Evolutionary conservation across 208 protist species (phyloP), one percentile per base, ranked within the genome.

Genomic region (Trypanosoma boissoni): DNA sequence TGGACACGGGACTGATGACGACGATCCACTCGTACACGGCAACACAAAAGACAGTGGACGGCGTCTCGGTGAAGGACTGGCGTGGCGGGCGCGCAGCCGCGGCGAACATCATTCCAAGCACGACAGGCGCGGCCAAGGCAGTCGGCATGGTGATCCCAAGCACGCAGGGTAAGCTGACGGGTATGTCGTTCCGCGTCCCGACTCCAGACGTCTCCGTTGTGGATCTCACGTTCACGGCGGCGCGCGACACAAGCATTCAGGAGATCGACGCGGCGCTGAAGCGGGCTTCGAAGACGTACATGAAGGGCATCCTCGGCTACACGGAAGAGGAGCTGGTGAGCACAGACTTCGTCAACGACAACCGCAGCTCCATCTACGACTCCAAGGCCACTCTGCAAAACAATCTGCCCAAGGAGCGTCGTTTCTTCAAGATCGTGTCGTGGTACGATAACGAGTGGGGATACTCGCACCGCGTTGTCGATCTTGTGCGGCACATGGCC

Each of bases 371-470:
- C 54, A 99, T 99, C 76, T 99, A 99, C 78, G 99, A 99, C 78
- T 85, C 91, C 42, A 88, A 97, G 58, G 98, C 98, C n/a, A 95
- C 96, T 16, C 88, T 99, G 31, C 97, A 97, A 64, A 75, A 97
- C 62, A 98, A 91, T 73, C 65, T 91, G 27, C 77, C 83, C 56
- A 74, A 71, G 31, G 83, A 91, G 72, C 72, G 88, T 39, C 70
- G 82, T 57, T 99, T 99, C 82, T 96, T 99, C 70, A 99, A 99
- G 93, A 62, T 99, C 41, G 83, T 99, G 44, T 83, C 96, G 5
- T 99, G 98, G 98, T 99, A 99, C 78, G 98, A 99, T 80, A 99
- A 99, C 86, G 98, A 99, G 83, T 98, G 81, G 80, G 98, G 98
- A 49, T 99, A 99, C 86, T 98, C 94, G 51, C 89, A 97, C 91